Base-by-base conservation (phyloP, 208 protist species). In the Trypanosoma brucei region DNA sequence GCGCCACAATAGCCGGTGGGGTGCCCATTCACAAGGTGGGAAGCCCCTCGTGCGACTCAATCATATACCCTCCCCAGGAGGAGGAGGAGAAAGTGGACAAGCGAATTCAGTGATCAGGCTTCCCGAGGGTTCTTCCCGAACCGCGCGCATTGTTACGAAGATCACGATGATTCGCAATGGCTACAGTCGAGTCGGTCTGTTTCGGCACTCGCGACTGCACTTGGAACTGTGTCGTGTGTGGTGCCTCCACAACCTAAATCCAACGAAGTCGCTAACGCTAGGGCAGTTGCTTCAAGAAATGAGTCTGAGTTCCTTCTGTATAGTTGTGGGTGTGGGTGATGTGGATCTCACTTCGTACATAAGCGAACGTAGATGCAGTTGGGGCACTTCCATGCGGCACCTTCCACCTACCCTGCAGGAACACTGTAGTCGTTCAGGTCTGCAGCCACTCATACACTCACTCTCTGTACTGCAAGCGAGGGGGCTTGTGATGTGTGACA, bases 201-300 rank as follows among this genome's bases (percentile, higher is more conserved):
- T 71, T 40, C 88, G 88, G 38, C 65, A 72, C 3, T 81, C 75
- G 5, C 81, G 89, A 8, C 72, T 93, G 52, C 89, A 95, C 50
- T 33, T 92, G 35, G 86, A 95, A 74, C 64, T 95, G 31, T 95
- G 89, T 81, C 51, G 62, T 35, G 73, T 91, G 62, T 86, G 81
- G 75, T 79, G 65, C 63, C 44, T 11, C 5, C 59, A 69, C 30
- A 53, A n/a, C 31, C 49, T 33, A 59, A 36, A 49, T 0, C 62
- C 59, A 50, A 42, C 11, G 4, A 37, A 35, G 2, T n/a, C 55
- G 2, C 62, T 86, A 37, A 66, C 66, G 31, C 58, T 85, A 52
- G 64, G 58, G 13, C 63, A 72, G 2, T 70, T 95, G 57, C 59
- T 79, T 31, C 65, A 81, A 0, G 73, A 83, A 68, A 91, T 95